phyloP scores from a whole-genome alignment of 2,329 filamentous ascomycete genomes.

The Seiridium unicorne region DNA sequence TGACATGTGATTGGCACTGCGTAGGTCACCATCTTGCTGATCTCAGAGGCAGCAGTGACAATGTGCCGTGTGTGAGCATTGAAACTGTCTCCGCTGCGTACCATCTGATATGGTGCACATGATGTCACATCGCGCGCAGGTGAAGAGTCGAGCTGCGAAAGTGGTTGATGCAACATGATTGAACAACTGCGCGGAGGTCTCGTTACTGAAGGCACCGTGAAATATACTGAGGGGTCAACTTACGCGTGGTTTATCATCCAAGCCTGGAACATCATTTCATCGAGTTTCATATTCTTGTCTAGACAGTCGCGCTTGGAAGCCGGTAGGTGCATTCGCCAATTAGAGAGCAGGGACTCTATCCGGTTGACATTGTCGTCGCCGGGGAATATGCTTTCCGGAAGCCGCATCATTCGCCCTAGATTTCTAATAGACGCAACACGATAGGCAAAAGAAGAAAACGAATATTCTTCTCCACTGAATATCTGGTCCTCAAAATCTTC shows the following conservation, averaged over 20 bases:
- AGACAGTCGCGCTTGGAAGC: slow-evolving; percentile 68
- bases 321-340: slow-evolving; percentile 81
- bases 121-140: slow-evolving; percentile 59
- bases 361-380: slow-evolving; percentile 51
- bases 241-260: slow-evolving; percentile 71
- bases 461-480: slow-evolving; percentile 67
- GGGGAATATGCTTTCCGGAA: slow-evolving; percentile 48
- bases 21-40: slow-evolving; percentile 73
- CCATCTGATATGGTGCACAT: slow-evolving; percentile 60
- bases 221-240: slow-evolving; percentile 19
- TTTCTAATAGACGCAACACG: slow-evolving; percentile 79
- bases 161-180: slow-evolving; percentile 77
- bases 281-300: slow-evolving; percentile 67
- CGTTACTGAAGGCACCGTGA: background rate
- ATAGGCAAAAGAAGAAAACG: slow-evolving; percentile 84
- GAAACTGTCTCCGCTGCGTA: slow-evolving; percentile 49
- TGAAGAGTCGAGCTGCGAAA: slow-evolving; percentile 70
- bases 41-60: slow-evolving; percentile 73
- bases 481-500: slow-evolving; percentile 74
- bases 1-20: slow-evolving; percentile 71
- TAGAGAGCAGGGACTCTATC: slow-evolving; percentile 56
- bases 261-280: slow-evolving; percentile 91
- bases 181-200: slow-evolving; percentile 41
- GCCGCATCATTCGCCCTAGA: slow-evolving; percentile 70
- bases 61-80: slow-evolving; percentile 77